phyloP scores from a whole-genome alignment of 768 basidiomycete genomes.

The Phaffia australis region DNA sequence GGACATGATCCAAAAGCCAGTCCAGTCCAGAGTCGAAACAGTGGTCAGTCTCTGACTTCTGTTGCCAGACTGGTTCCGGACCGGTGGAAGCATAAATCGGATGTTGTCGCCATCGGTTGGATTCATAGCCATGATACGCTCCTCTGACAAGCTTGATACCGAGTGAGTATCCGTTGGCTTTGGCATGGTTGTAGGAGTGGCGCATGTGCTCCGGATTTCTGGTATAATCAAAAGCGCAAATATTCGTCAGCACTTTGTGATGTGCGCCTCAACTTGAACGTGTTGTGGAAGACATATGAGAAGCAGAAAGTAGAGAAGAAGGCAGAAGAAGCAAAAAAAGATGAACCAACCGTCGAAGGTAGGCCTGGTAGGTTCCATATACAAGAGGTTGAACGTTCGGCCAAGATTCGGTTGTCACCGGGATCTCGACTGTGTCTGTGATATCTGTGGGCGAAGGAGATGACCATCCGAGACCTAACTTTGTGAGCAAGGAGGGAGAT shows the following conservation, averaged over 20 bases:
- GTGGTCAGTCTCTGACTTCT: slow-evolving; percentile 61
- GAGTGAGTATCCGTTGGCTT: slow-evolving; percentile 55
- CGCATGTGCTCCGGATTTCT: slow-evolving; percentile 62
- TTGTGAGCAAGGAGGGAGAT: not conserved
- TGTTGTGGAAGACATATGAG: slow-evolving; percentile 6
- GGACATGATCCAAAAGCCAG: slow-evolving; percentile 50
- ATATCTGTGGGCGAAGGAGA: slow-evolving; percentile 27
- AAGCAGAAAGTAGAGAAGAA: not conserved
- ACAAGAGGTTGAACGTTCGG: slow-evolving; percentile 52
- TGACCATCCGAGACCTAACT: slow-evolving; percentile 25
- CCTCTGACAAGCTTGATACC: slow-evolving; percentile 90
- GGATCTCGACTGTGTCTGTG: slow-evolving; percentile 24
- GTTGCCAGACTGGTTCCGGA: slow-evolving; percentile 56
- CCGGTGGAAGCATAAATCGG: slow-evolving; percentile 46
- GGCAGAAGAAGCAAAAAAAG: not conserved
- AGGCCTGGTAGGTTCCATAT: slow-evolving; percentile 82
- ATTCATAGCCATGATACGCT: slow-evolving; percentile 75
- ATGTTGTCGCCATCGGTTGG: slow-evolving; percentile 25
- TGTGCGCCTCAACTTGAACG: not conserved
- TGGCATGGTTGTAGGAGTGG: slow-evolving; percentile 56
- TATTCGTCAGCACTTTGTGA: slow-evolving; percentile 11
- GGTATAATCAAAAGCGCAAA: no score
- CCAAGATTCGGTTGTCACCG: slow-evolving; percentile 5
- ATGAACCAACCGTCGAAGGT: slow-evolving; percentile 54
- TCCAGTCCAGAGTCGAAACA: slow-evolving; percentile 57